Percentiles rank a stretch among this genome's conserved stretches.
Evolutionary conservation across 108 stramenopile species (phyloP).

Genomic region (Nitzschia sp.): DNA sequence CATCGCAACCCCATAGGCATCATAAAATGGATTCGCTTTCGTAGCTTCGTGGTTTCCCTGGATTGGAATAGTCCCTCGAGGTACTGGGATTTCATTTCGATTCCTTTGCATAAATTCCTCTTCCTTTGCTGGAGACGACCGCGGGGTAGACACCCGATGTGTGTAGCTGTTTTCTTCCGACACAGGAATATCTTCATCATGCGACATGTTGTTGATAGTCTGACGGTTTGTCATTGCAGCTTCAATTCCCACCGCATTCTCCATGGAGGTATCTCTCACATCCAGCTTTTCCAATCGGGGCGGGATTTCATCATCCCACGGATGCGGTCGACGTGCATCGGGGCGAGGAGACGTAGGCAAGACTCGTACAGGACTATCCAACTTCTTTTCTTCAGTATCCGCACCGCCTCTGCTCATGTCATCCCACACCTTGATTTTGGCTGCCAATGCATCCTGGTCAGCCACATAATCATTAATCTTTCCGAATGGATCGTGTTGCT

Average conservation of each 20-base stretch:
- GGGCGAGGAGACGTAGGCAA: neutral
- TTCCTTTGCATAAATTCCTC: no score
- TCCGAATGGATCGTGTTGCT: neutral
- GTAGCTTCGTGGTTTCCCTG: neutral
- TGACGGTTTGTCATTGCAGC: conserved; percentile 10
- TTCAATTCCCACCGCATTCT: conserved; percentile 29
- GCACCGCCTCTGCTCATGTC: conserved; percentile 36
- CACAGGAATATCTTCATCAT: neutral
- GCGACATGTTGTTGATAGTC: neutral
- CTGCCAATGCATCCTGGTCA: conserved; percentile 33
- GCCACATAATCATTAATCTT: conserved; percentile 18
- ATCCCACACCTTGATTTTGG: conserved; percentile 47
- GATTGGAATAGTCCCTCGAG: no score
- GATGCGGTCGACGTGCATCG: conserved; percentile 20
- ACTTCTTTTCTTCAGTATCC: conserved; percentile 5
- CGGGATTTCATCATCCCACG: conserved; percentile 30
- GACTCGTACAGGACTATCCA: neutral
- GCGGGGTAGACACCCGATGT: neutral
- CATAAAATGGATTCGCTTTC: neutral
- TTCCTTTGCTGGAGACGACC: no score
- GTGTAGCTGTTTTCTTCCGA: conserved; percentile 6
- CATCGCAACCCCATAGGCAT: neutral
- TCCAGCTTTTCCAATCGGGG: conserved; percentile 6
- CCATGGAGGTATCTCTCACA: conserved; percentile 32
- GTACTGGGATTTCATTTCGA: no score